Evolutionary conservation across 306 rosid species (phyloP).

Genomic region (Vicia sativa): DNA sequence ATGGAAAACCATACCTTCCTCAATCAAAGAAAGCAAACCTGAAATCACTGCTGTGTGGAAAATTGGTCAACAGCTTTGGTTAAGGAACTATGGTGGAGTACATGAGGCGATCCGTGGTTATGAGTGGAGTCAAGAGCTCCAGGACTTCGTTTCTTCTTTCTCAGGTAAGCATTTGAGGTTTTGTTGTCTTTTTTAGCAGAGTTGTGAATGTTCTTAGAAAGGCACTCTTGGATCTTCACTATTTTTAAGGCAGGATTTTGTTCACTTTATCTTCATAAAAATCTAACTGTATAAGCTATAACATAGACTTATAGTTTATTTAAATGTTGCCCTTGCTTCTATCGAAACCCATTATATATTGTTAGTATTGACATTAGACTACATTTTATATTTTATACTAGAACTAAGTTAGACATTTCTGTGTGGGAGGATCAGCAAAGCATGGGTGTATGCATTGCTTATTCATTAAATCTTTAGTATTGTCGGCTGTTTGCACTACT

Average conservation of each 20-base stretch:
- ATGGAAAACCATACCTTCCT: conserved; percentile 79
- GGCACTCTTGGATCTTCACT: conserved; percentile 16
- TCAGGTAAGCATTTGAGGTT: conserved; percentile 64
- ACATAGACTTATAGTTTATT: not conserved
- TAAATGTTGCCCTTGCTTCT: not conserved
- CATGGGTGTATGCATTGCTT: not conserved
- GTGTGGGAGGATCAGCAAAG: not conserved
- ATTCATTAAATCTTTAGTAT: not conserved
- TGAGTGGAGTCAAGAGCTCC: conserved; percentile 79
- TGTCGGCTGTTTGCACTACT: not conserved
- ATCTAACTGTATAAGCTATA: conserved; percentile 2
- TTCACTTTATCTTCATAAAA: conserved; percentile 2
- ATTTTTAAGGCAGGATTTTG: not conserved
- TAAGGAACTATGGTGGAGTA: conserved; percentile 65
- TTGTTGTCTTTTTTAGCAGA: not conserved
- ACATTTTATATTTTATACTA: not conserved
- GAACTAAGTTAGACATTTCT: conserved; percentile 17
- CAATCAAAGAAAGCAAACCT: conserved; percentile 66
- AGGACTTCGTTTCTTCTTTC: conserved; percentile 69
- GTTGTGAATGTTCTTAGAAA: not conserved
- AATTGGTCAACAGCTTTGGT: conserved; percentile 82
- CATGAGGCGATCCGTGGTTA: conserved; percentile 71
- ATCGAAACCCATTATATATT: conserved; percentile 8
- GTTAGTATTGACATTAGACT: conserved; percentile 12
- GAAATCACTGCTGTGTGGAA: conserved; percentile 81